Evolutionary conservation across 129 eudicot genomes (phyloP), one percentile per base, ranked within the genome.

Genomic region (Flaveria robusta): DNA sequence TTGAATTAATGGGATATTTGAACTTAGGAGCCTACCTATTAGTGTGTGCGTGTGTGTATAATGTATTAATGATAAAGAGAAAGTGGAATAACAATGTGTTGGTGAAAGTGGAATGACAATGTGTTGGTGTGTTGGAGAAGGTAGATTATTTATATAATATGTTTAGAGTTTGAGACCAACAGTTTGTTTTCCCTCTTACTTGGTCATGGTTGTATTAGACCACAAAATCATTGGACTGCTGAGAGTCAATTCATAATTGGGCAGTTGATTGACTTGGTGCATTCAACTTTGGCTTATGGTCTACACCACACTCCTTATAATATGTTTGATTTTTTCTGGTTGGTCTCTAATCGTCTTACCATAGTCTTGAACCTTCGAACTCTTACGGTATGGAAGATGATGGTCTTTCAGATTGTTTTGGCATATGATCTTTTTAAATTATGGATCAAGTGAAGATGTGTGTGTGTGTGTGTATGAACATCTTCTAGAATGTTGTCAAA

Each of bases 51-150:
- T 34, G 50, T 26, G 60, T 9, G 23, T 47, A 65, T 46, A 13
- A 52, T 9, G 23, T 47, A 65, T 46, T 19, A 52, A 66, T 66
- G 51, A 66, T 37, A 66, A n/a, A 37, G 43, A 64, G 65, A 64
- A 19, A 76, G 74, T 76, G 72, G 66, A 24, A 50, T 51, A 76
- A 7, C 54, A 20, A 76, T 50, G 39, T 63, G 39, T 60, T 24
- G 39, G 13, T 22, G 43, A 64, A 19, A 76, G 74, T 76, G 72
- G 66, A 24, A 50, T 51, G 66, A 7, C 54, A 20, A 76, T 50
- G 39, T 63, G 39, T 60, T 24, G 39, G 13, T 22, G 43, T 74
- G 70, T 45, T 60, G 70, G 45, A 37, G 68, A 62, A 75, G 31
- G 71, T 26, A 27, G 62, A 12, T 11, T 31, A 18, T 29, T 46